Evolutionary conservation across 2,329 filamentous ascomycete genomes (phyloP).

Genomic region (Nemania bipapillata): DNA sequence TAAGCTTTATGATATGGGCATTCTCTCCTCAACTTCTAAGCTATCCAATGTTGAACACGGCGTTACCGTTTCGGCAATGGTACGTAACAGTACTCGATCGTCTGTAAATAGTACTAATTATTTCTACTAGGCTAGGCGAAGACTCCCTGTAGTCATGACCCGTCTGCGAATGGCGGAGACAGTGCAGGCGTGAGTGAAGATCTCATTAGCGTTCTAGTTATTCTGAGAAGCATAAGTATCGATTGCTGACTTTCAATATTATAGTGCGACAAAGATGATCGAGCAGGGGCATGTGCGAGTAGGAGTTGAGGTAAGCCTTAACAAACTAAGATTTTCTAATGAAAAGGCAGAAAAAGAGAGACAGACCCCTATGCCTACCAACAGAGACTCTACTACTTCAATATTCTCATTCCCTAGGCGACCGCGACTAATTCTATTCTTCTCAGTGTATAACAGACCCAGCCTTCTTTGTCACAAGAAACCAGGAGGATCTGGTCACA

Average conservation of each 20-base stretch:
- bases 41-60: constrained; percentile 83
- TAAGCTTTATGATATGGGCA: constrained; percentile 92
- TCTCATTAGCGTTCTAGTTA: neutral
- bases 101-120: constrained; percentile 10
- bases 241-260: constrained; percentile 8
- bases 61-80: constrained; percentile 86
- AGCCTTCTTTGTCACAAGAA: constrained; percentile 86
- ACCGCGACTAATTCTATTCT: constrained; percentile 4
- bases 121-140: constrained; percentile 68
- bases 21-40: constrained; percentile 79
- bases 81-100: neutral
- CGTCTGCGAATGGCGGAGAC: constrained; percentile 88
- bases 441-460: constrained; percentile 75
- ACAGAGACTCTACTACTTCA: neutral
- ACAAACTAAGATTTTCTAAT: neutral
- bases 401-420: neutral
- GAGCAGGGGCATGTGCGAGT: constrained; percentile 95
- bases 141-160: constrained; percentile 91
- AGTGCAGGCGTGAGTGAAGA: constrained; percentile 68
- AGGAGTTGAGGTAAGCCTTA: constrained; percentile 75
- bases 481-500: constrained; percentile 94
- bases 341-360: neutral
- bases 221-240: neutral
- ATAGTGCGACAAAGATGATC: constrained; percentile 78
- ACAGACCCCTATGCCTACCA: neutral